Base-by-base conservation (phyloP, 768 basidiomycete genomes). In the Pisolithus sp. region DNA sequence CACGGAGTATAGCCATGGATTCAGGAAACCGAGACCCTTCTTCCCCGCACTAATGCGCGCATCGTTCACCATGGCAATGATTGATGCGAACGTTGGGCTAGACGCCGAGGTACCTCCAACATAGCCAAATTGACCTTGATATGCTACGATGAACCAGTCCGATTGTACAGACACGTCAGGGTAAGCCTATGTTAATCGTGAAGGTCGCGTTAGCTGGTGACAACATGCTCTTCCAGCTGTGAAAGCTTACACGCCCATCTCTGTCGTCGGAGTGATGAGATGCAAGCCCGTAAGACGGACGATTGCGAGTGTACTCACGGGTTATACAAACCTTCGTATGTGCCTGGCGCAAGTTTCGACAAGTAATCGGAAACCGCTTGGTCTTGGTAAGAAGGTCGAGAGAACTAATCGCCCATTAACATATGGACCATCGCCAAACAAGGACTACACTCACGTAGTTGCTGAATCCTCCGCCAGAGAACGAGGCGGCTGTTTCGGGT, bases 401-500 rank as follows among this genome's bases (percentile, higher is more conserved):
- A 0, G 62, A 81, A 84, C 80, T 83, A 50, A 28, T 23, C 8
- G 21, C 9, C 13, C 1, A 20, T 53, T 40, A 39, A 36, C 12
- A 50, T 15, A 38, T 15, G n/a, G 13, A 7, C 18, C 37, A 31
- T 13, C 12, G 5, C 18, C 5, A 20, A 36, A 18, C 18, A 5
- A 15, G 20, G 8, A 12, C 15, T 13, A 36, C 7, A 72, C 76
- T 56, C 12, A 85, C 83, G 48, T 80, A 79, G 55, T 84, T 73
- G 62, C 84, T 86, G 69, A 88, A 89, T 3, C 86, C 86, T 34
- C 86, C 86, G 1, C 85, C 83, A 12, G 83, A 86, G 70, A 86
- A 83, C 55, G 48, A 62, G 0, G 75, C 77, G 0, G 79, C 80
- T 13, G 72, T 72, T 62, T 89, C 86, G 0, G 83, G 85, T 46